Conservation (phyloP, 2,329 filamentous ascomycete genomes). For the Pseudomassariella vexata region DNA sequence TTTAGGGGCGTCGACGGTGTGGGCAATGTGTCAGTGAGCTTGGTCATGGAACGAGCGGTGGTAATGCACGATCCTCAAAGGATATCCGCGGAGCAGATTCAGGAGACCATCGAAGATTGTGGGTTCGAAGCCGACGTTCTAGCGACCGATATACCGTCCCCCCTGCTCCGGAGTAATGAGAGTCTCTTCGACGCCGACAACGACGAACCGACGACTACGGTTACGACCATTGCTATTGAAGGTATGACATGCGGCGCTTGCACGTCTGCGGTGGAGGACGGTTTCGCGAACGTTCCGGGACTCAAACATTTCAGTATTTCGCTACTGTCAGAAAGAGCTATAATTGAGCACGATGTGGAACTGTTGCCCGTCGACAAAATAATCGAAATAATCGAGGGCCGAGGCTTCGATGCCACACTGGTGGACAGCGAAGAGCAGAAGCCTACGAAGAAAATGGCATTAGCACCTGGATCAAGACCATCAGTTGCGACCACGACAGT, state of each 20-base stretch:
- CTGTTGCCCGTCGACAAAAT: slow-evolving; percentile 48
- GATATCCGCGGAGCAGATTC: slow-evolving; percentile 69
- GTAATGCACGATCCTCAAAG: slow-evolving; percentile 77
- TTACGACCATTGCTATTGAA: slow-evolving; percentile 72
- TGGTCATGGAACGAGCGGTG: slow-evolving; percentile 95
- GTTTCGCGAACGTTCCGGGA: slow-evolving; percentile 68
- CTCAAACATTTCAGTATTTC: slow-evolving; percentile 77
- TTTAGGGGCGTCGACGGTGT: slow-evolving; percentile 80
- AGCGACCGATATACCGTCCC: slow-evolving; percentile 67
- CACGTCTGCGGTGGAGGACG: slow-evolving; percentile 77
- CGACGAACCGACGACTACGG: slow-evolving; percentile 37
- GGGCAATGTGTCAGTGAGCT: slow-evolving; percentile 80
- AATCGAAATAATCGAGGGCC: slow-evolving; percentile 57
- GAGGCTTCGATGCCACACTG: slow-evolving; percentile 76
- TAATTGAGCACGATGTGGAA: slow-evolving; percentile 69
- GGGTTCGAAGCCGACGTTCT: slow-evolving; percentile 89
- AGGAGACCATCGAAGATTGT: slow-evolving; percentile 83
- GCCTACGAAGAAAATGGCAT: slow-evolving; percentile 27
- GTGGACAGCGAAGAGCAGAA: slow-evolving; percentile 60
- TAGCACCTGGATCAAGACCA: slow-evolving; percentile 27
- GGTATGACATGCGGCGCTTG: slow-evolving; percentile 92
- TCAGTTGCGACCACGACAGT: slow-evolving; percentile 70
- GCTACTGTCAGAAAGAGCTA: slow-evolving; percentile 75
- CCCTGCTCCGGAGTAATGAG: slow-evolving; percentile 34
- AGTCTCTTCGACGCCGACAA: slow-evolving; percentile 28